phyloP scores from a whole-genome alignment of 805 yeast species.

The Saturnispora mendoncae region DNA sequence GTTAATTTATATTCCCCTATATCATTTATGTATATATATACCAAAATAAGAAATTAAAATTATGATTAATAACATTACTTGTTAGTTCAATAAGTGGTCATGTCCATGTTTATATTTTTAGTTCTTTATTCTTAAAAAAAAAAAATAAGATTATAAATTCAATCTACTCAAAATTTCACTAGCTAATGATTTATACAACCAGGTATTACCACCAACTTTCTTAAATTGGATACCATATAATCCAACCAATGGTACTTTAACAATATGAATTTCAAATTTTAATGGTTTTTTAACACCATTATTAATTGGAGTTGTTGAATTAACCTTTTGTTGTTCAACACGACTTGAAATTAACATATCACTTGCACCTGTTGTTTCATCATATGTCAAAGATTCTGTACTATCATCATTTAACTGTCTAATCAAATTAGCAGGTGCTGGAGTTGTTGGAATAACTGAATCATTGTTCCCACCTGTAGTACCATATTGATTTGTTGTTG shows the following conservation, averaged over 20 bases:
- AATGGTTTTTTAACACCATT: slow-evolving; percentile 46
- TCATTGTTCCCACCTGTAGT: slow-evolving; percentile 35
- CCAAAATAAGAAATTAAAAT: too few species aligned
- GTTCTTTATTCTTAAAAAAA: too few species aligned
- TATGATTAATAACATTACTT: too few species aligned
- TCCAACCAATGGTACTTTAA: slow-evolving; percentile 83
- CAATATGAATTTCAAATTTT: slow-evolving; percentile 84
- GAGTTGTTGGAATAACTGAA: slow-evolving; percentile 30
- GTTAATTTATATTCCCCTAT: too few species aligned
- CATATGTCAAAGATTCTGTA: slow-evolving; percentile 57
- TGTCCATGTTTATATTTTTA: neutral
- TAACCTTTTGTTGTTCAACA: slow-evolving; percentile 39
- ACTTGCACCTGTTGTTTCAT: slow-evolving; percentile 36
- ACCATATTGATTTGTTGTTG: slow-evolving; percentile 17
- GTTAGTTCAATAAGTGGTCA: too few species aligned
- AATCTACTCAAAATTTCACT: slow-evolving; percentile 70
- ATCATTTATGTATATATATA: too few species aligned
- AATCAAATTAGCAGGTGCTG: slow-evolving; percentile 32
- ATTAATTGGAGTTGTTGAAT: neutral
- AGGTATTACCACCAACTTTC: slow-evolving; percentile 85
- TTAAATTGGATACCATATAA: slow-evolving; percentile 92
- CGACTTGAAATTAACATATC: slow-evolving; percentile 57
- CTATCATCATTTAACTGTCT: slow-evolving; percentile 34
- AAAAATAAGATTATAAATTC: slow-evolving; percentile 36
- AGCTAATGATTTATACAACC: slow-evolving; percentile 90